Evolutionary conservation across 192 early-diverging fungal genomes (phyloP), one percentile per base, ranked within the genome.

Genomic region (Backusella westeae): DNA sequence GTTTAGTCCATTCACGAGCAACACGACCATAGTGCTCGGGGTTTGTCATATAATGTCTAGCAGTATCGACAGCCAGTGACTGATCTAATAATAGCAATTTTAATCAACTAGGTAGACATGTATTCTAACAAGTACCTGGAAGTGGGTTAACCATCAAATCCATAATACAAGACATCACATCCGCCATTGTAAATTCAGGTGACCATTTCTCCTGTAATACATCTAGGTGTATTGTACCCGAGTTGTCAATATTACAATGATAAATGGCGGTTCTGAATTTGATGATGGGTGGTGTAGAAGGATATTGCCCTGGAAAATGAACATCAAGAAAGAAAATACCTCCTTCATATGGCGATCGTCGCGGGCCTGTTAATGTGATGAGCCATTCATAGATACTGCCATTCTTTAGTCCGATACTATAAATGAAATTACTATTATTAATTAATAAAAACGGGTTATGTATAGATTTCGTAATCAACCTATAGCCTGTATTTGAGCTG

Each of bases 1-100:
- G 56, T 63, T 63, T 63, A 63, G 56, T 63, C 56, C 56, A 63
- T 29, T 63, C 56, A 29, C 56, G 56, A 63, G 56, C 56, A 26
- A 63, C 29, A 29, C 10, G 10, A 29, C 2, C 56, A 63, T 26
- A 15, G 1, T 63, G 10, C 26, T 32, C 10, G 9, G 56, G 23
- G 23, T 9, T 63, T 63, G 23, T 29, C 56, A 63, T 3, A 63
- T 63, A 63, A 29, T 63, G 23, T 63, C 26, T 10, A 29, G 9
- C 56, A 29, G 23, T 29, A 23, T 14, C 19, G 23, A 8, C 10
- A 29, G 29, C 9, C 7, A 63, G 8, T 6, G 56, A 23, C 4
- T 63, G 56, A 63, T 63, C 56, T 63, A 63, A 26, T 63, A 29
- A 26, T 9, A 26, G 0, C 7, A 21, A 12, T 29, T 63, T 23